Evolutionary conservation across 306 rosid genomes (phyloP), one percentile per base, ranked within the genome.

Genomic region (Aeschynomene evenia): DNA sequence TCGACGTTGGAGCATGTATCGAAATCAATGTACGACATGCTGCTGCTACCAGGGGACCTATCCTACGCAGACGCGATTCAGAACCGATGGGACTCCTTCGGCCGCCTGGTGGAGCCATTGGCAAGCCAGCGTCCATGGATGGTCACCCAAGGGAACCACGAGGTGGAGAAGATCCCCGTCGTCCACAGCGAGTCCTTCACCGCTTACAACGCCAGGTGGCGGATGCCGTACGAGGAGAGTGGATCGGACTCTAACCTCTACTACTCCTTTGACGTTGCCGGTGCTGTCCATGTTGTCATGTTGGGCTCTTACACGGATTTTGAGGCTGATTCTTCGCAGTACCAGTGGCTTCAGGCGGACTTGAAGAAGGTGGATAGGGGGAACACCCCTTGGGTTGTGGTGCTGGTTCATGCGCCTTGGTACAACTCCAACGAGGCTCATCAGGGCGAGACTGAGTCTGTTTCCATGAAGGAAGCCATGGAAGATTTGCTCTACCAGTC

Each of bases 61-160:
- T 66, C 99, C 16, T 91, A 94, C 21, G 97, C 96, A 8, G 96
- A 94, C 37, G 0, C 1, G 0, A 0, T 7, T 1, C 99, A 94
- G 71, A 0, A 31, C 2, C 29, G 9, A 12, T 91, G 98, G 98
- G 98, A 94, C 71, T 83, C 86, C 0, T 90, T 81, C 12, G 98
- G 96, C 12, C 81, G 92, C 11, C 79, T 94, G 2, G 96, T 88
- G 0, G 92, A 82, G 76, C 92, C 97, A 29, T 66, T 82, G 31
- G 94, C 98, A 0, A 82, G 97, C 75, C 81, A 82, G 46, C 81
- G 96, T 63, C 99, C 99, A 1, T 94, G 99, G 99, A 91, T 94
- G 99, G 96, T 94, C 9, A 94, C 98, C 0, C 75, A 77, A 36
- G 97, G 97, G 7, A 87, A 94, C 84, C 97, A 94, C 19, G 99